These are phyloP conservation scores for Parsonsia alboflavescens DNA, from an alignment of 257 asterid genomes.

Conservation along the genomic window DNA sequence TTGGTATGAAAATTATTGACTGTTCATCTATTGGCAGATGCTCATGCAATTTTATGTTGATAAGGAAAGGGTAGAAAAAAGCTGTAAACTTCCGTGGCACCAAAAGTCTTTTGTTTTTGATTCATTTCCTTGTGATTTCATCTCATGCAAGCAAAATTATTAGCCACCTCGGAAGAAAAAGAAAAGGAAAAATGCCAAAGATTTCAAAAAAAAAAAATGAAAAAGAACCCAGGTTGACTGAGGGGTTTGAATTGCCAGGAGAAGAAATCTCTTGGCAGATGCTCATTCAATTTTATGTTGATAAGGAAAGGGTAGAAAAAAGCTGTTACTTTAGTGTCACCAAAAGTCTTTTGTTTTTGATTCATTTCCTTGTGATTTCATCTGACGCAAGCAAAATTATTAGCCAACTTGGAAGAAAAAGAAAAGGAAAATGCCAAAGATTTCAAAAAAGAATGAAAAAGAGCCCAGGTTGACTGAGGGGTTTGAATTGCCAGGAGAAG, in stretches of 20 bases:
- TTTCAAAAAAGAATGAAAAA: background rate
- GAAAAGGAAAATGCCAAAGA: constrained; percentile 9
- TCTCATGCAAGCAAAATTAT: background rate
- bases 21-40: background rate
- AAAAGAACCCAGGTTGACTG: background rate
- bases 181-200: constrained; percentile 9
- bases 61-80: background rate
- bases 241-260: constrained; percentile 7
- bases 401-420: background rate
- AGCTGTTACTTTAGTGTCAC: background rate
- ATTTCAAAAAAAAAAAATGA: background rate
- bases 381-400: background rate
- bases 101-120: background rate
- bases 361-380: background rate
- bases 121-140: background rate
- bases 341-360: background rate
- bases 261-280: background rate
- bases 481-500: constrained; percentile 1
- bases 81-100: background rate
- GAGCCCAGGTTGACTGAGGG: constrained; percentile 1
- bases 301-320: background rate
- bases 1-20: too few relatives aligned
- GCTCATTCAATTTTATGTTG: background rate
- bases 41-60: background rate
- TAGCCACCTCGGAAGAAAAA: background rate